phyloP scores from a whole-genome alignment of 1,139 yeast species.

The Saccharomycopsis crataegensis region DNA sequence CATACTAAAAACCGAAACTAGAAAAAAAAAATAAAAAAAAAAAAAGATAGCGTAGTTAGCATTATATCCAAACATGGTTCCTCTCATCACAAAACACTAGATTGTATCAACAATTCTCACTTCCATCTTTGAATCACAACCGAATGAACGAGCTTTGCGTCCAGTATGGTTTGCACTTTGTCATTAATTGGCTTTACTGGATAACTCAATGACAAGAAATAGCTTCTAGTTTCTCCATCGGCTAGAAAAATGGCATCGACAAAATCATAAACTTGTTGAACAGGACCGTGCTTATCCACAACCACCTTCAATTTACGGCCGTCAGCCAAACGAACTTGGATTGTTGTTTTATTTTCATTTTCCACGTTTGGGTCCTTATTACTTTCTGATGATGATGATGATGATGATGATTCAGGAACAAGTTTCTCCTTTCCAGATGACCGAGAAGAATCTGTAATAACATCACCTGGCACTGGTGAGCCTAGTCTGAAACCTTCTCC shows the following conservation, averaged over 20 bases:
- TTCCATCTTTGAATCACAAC: constrained; percentile 87
- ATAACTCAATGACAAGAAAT: constrained; percentile 71
- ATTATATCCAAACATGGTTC: too few relatives aligned
- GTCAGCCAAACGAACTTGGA: constrained; percentile 80
- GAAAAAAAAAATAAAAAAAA: too few relatives aligned
- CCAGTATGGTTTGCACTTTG: constrained; percentile 48
- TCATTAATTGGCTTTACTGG: constrained; percentile 74
- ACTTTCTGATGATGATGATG: constrained; percentile 9
- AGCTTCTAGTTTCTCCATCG: constrained; percentile 37
- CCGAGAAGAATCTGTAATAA: constrained; percentile 21
- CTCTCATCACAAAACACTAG: too few relatives aligned
- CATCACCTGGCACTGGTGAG: constrained; percentile 67
- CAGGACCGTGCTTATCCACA: constrained; percentile 59
- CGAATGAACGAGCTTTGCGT: constrained; percentile 72
- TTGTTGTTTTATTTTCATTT: constrained; percentile 60
- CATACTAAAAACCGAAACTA: too few relatives aligned
- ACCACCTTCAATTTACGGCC: constrained; percentile 65
- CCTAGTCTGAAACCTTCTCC: constrained; percentile 91
- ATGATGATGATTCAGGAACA: constrained; percentile 20
- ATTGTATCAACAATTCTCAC: background rate
- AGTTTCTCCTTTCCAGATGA: constrained; percentile 19
- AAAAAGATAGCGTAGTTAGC: too few relatives aligned
- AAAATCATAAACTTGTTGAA: constrained; percentile 62
- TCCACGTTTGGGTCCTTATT: constrained; percentile 25
- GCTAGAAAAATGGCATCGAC: constrained; percentile 45